These are phyloP conservation scores for Allodekkera sacchari DNA, from an alignment of 805 yeast species.

Conservation along the genomic window DNA sequence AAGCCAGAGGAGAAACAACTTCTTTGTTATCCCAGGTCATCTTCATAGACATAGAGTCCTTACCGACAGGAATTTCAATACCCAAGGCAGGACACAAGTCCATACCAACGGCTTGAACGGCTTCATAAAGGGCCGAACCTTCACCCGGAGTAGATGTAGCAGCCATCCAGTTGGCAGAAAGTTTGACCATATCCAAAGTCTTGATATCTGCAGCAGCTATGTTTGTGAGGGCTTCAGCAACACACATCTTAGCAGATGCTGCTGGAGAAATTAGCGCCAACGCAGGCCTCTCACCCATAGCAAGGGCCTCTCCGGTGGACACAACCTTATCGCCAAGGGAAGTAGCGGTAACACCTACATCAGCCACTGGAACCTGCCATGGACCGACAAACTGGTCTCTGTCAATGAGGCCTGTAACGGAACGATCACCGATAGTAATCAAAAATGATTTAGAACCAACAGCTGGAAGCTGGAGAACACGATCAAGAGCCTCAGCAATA, in stretches of 20 bases:
- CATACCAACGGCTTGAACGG: slow-evolving; percentile 92
- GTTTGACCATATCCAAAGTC: slow-evolving; percentile 62
- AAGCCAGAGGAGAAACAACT: slow-evolving; percentile 91
- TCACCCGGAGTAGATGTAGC: slow-evolving; percentile 94
- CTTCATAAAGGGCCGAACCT: slow-evolving; percentile 90
- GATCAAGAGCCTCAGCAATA: slow-evolving; percentile 58
- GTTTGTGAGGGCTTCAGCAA: slow-evolving; percentile 89
- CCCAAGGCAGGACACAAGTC: slow-evolving; percentile 93
- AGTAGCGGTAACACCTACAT: slow-evolving; percentile 92
- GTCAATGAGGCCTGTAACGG: slow-evolving; percentile 94
- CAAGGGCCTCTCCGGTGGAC: slow-evolving; percentile 90
- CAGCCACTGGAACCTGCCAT: slow-evolving; percentile 99
- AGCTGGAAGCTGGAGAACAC: slow-evolving; percentile 84
- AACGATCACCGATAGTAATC: slow-evolving; percentile 96
- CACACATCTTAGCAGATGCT: slow-evolving; percentile 91
- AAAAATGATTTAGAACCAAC: slow-evolving; percentile 93
- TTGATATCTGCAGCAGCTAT: slow-evolving; percentile 84
- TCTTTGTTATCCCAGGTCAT: slow-evolving; percentile 94
- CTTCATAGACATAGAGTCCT: slow-evolving; percentile 98
- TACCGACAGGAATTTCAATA: slow-evolving; percentile 92
- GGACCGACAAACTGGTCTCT: slow-evolving; percentile 99
- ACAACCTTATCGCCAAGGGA: slow-evolving; percentile 64
- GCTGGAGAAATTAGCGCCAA: slow-evolving; percentile 80
- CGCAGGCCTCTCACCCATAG: slow-evolving; percentile 95
- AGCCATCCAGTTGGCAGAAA: slow-evolving; percentile 99